Evolutionary conservation across 495 filamentous ascomycete genomes (phyloP).

Genomic region (Bacidia gigantensis): DNA sequence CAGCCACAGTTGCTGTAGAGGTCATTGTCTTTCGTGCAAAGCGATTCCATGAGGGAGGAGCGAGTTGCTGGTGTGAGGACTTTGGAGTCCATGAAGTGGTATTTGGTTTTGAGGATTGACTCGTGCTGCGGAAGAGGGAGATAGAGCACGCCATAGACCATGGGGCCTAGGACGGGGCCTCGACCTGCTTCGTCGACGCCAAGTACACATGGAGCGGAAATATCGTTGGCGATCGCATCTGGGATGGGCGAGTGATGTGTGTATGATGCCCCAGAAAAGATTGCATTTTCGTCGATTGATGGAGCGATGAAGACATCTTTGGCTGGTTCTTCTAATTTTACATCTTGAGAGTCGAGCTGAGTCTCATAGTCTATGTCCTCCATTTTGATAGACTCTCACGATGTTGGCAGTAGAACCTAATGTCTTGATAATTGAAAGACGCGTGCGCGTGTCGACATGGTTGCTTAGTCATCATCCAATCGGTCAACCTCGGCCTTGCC

Average conservation of each 20-base stretch:
- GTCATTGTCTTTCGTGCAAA: slow-evolving; percentile 53
- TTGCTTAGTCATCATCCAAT: too few relatives aligned
- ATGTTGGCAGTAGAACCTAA: too few relatives aligned
- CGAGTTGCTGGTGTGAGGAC: slow-evolving; percentile 62
- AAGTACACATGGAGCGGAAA: slow-evolving; percentile 43
- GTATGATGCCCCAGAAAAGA: slow-evolving; percentile 66
- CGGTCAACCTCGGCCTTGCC: neutral
- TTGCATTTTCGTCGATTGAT: slow-evolving; percentile 46
- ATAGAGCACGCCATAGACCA: slow-evolving; percentile 81
- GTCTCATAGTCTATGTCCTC: neutral
- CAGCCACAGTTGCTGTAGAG: slow-evolving; percentile 63
- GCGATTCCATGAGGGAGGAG: slow-evolving; percentile 55
- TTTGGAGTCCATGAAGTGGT: slow-evolving; percentile 90
- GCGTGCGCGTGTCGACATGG: too few relatives aligned
- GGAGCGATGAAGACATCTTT: slow-evolving; percentile 61
- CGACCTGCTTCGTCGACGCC: slow-evolving; percentile 94
- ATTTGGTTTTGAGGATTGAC: slow-evolving; percentile 55
- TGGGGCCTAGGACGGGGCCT: slow-evolving; percentile 68
- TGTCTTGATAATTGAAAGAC: too few relatives aligned
- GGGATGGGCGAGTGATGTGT: slow-evolving; percentile 69
- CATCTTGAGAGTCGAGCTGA: slow-evolving; percentile 15
- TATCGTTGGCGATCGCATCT: slow-evolving; percentile 30
- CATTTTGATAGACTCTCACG: neutral
- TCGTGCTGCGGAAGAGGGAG: slow-evolving; percentile 54
- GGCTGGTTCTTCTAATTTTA: slow-evolving; percentile 41